Evolutionary conservation across 768 basidiomycete genomes (phyloP), one percentile per base, ranked within the genome.

Genomic region (Suillus hirtellus): DNA sequence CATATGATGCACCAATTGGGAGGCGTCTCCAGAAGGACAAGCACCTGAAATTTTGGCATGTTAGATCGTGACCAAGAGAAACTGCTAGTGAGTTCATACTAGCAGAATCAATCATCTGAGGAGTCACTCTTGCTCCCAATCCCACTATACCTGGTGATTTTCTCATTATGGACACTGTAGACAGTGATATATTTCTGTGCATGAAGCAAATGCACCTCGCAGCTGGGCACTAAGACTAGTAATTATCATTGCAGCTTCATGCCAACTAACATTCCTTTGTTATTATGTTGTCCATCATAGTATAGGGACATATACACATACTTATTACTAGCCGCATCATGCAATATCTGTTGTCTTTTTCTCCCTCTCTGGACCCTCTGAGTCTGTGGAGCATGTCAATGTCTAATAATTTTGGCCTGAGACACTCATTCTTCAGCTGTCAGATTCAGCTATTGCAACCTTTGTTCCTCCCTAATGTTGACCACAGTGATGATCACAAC

Each of bases 61-160:
- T 75, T 19, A 64, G 65, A 7, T 52, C 63, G 11, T 31, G 61
- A 31, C 63, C 59, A 1, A 42, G 59, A 24, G 44, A 56, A 38
- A 42, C 64, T 6, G 34, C 62, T 11, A 35, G 60, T 2, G 69
- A 70, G 40, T 67, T 78, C 31, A 69, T 77, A 21, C 67, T 67
- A 8, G 65, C 68, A 5, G 43, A 63, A 19, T 76, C 75, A 15
- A 77, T 78, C 12, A 66, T 75, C 35, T 64, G 68, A 38, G 73
- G 77, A 3, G 76, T 72, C 5, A 56, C 72, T 35, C 56, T 77
- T 35, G 62, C 68, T 38, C 63, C 65, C 11, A 72, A 73, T 52
- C 64, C 56, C 19, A 61, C 60, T 17, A 50, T 21, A 9, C n/a
- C 34, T 19, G 49, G 60, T 21, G 60, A 61, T 3, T 61, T 61